A percentile compares a stretch with the other conserved stretches of the same genome.
phyloP scores from a whole-genome alignment of 2,329 filamentous ascomycete species.

The Xylariales sp. region DNA sequence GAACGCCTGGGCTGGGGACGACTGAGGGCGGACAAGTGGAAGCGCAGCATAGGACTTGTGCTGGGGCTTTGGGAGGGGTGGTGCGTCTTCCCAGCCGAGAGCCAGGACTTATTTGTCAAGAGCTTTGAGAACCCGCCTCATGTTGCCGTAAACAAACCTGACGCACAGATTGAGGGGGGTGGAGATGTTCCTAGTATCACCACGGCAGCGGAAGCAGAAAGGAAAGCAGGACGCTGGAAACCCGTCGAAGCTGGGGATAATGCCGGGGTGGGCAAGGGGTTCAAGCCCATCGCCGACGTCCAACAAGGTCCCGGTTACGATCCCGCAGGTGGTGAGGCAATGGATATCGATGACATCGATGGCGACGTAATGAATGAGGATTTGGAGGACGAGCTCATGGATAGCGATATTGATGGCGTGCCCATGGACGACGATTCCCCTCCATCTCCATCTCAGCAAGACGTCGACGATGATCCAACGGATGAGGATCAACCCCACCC shows the following conservation, averaged over 20 bases:
- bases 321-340: constrained; percentile 30
- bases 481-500: constrained; percentile 24
- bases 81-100: constrained; percentile 69
- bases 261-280: constrained; percentile 19
- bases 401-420: constrained; percentile 43
- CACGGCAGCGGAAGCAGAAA: constrained; percentile 9
- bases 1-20: constrained; percentile 74
- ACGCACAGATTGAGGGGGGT: constrained; percentile 26
- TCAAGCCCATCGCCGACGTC: constrained; percentile 18
- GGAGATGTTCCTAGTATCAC: too few species aligned
- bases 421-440: constrained; percentile 34
- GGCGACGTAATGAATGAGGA: constrained; percentile 43
- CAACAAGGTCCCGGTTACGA: constrained; percentile 30
- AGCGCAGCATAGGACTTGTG: constrained; percentile 65
- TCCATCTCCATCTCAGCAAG: constrained; percentile 21
- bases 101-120: constrained; percentile 64
- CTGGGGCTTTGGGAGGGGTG: constrained; percentile 68
- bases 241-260: constrained; percentile 36
- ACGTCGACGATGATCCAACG: constrained; percentile 31
- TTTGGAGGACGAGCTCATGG: constrained; percentile 37
- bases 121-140: constrained; percentile 68
- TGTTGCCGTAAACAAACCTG: constrained; percentile 26
- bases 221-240: constrained; percentile 37
- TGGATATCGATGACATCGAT: constrained; percentile 42
- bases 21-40: constrained; percentile 79